A percentile compares a stretch with the other conserved stretches of the same genome.
These are phyloP conservation scores for Psidium guajava DNA, from an alignment of 345 rosid genomes.

Conservation along the genomic window DNA sequence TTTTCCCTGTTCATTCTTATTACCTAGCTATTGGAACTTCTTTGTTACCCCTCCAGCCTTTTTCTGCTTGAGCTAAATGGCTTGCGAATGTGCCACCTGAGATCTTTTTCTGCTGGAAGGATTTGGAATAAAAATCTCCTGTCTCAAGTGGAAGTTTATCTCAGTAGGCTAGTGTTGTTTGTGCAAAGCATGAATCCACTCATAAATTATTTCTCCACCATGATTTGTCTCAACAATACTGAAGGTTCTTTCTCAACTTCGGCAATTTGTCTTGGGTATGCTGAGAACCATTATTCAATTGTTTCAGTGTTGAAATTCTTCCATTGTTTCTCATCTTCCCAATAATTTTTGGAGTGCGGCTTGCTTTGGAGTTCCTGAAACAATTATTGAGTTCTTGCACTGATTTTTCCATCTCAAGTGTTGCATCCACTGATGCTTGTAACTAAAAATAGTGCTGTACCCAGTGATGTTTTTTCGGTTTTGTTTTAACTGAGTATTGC, in stretches of 20 bases:
- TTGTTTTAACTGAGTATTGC: neutral
- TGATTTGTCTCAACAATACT: neutral
- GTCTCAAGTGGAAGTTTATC: neutral
- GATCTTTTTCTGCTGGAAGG: neutral
- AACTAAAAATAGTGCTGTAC: neutral
- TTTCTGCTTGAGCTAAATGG: neutral
- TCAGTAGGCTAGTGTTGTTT: neutral
- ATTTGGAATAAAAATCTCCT: neutral
- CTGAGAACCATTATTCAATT: neutral
- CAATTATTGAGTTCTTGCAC: neutral
- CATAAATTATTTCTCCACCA: neutral
- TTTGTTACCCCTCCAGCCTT: neutral
- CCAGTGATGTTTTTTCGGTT: neutral
- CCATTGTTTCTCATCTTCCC: neutral
- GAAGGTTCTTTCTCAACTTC: neutral
- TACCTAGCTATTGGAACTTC: neutral
- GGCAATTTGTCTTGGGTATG: neutral
- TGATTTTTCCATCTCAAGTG: neutral
- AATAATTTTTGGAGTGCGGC: neutral
- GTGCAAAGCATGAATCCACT: neutral
- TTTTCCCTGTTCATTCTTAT: neutral
- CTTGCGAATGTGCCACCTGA: neutral
- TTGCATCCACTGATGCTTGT: neutral
- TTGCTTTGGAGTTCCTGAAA: neutral
- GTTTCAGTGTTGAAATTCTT: neutral